Evolutionary conservation across 345 rosid species (phyloP), one percentile per base, ranked within the genome.

Genomic region (Turnera subulata): DNA sequence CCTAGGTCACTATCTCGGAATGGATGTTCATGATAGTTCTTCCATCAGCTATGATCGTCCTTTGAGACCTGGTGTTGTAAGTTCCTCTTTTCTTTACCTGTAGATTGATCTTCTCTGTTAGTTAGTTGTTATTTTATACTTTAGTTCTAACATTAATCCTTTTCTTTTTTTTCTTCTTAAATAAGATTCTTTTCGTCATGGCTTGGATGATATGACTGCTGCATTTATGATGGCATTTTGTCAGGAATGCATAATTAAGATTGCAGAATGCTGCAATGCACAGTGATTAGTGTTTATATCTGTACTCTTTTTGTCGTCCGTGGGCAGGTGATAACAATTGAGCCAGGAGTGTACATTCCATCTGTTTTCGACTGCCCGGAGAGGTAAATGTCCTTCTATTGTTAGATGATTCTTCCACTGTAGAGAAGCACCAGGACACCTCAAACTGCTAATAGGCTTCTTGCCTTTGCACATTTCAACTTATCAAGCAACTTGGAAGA

Each of bases 11-110:
- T 92, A 84, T 77, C 84, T 92, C 11, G 99, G 99, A 65, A 86
- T 93, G 96, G 97, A 89, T 66, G 97, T 93, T 71, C 99, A 93
- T 60, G 99, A 93, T 80, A 79, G 91, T 77, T 84, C 89, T 60
- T 44, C 58, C 56, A 70, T 85, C 60, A 76, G 89, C 72, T 87
- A 80, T 40, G 87, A 87, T 55, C 80, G 85, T 56, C 79, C 85
- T 58, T 57, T 89, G 83, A 73, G 80, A 80, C 97, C 97, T 2
- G 97, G 99, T 51, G 91, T 84, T 70, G 97, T 93, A 89, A 82
- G 99, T 75, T 47, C 38, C 18, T 48, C 68, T 26, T 55, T 26
- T 6, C 38, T 59, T 61, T 35, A 17, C 44, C 1, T 19, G 38
- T 12, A 25, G 13, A 29, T 26, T 25, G 23, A 16, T 23, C 20